These are phyloP conservation scores for Theileria parva DNA, from an alignment of 169 alveolate genomes.

Conservation along the genomic window DNA sequence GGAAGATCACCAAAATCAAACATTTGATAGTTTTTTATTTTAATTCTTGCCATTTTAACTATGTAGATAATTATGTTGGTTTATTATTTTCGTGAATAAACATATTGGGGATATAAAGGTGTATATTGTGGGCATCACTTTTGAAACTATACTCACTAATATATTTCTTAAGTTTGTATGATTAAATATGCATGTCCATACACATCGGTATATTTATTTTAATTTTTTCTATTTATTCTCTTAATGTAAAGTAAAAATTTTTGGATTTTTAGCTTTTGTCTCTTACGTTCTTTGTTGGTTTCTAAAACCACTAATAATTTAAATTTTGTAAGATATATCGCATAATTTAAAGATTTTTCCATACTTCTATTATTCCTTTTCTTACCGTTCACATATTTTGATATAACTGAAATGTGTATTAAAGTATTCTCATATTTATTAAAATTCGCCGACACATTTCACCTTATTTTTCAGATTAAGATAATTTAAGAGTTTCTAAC, in stretches of 20 bases:
- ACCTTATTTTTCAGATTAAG: not conserved
- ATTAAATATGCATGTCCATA: not conserved
- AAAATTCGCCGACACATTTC: not conserved
- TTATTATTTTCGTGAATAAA: no score
- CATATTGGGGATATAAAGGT: not conserved
- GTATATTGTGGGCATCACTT: conserved; percentile 11
- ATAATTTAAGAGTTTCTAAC: not conserved
- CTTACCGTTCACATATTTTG: not conserved
- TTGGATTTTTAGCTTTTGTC: not conserved
- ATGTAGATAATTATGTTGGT: not conserved
- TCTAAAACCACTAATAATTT: not conserved
- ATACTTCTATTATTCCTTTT: not conserved
- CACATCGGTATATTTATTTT: not conserved
- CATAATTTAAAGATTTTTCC: not conserved
- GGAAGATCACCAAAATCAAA: not conserved
- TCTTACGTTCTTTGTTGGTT: not conserved
- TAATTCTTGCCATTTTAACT: not conserved
- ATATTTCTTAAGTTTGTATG: not conserved
- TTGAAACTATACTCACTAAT: not conserved
- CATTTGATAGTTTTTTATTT: not conserved
- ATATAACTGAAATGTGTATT: not conserved
- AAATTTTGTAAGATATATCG: not conserved
- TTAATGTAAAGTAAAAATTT: not conserved
- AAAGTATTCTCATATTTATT: not conserved
- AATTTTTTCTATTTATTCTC: not conserved